Percentiles rank a stretch among this genome's conserved stretches.
These are phyloP conservation scores for Plasmodium malariae DNA, from an alignment of 169 alveolate genomes.

Conservation along the genomic window DNA sequence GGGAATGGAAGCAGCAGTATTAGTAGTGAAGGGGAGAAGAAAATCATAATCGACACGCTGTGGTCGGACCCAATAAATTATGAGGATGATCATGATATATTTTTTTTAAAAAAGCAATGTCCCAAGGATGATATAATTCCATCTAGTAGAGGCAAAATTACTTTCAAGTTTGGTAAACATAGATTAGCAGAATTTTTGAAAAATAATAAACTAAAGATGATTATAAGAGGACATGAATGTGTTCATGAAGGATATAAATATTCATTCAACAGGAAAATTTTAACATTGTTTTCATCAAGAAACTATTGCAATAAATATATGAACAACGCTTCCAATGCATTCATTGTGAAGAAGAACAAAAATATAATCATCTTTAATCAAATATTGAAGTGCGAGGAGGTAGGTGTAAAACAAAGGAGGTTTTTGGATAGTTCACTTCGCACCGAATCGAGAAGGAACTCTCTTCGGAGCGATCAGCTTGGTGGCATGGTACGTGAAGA, in stretches of 20 bases:
- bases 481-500: too few relatives aligned
- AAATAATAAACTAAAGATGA: conserved; percentile 87
- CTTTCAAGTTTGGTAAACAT: conserved; percentile 95
- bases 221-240: conserved; percentile 96
- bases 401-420: background rate
- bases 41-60: conserved; percentile 76
- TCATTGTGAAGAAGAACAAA: conserved; percentile 8
- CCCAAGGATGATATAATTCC: conserved; percentile 91
- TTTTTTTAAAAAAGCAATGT: background rate
- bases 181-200: conserved; percentile 89
- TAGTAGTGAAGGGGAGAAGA: conserved; percentile 25
- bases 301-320: conserved; percentile 95
- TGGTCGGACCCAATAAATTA: conserved; percentile 94
- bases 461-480: too few relatives aligned
- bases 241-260: conserved; percentile 96
- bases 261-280: conserved; percentile 91
- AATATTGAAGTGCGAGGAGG: conserved; percentile 21
- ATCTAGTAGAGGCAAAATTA: conserved; percentile 94
- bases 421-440: too few relatives aligned
- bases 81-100: conserved; percentile 91
- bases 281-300: conserved; percentile 95
- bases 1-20: conserved; percentile 29
- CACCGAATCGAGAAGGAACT: too few relatives aligned
- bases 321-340: conserved; percentile 79
- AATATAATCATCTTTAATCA: conserved; percentile 63